phyloP scores from a whole-genome alignment of 1,139 yeast genomes.

The Debaryomyces subglobosus region DNA sequence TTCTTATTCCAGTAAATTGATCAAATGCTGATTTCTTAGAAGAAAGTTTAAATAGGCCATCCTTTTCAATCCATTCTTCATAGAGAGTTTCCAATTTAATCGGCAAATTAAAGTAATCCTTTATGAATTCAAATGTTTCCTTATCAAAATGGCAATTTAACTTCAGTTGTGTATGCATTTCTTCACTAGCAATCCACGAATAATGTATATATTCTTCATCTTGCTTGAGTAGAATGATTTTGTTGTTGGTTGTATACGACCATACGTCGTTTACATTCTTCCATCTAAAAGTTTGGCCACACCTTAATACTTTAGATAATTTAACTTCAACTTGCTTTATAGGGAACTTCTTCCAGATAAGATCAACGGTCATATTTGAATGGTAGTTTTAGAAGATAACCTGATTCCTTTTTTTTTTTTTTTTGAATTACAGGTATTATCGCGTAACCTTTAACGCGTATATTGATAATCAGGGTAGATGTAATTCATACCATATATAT shows the following conservation, averaged over 20 bases:
- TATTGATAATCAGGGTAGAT: neutral
- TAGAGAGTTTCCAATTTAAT: slow-evolving; percentile 58
- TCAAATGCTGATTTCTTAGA: slow-evolving; percentile 37
- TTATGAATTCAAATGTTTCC: slow-evolving; percentile 50
- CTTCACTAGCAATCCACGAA: slow-evolving; percentile 29
- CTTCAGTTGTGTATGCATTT: neutral
- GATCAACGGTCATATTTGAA: slow-evolving; percentile 27
- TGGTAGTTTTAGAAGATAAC: neutral
- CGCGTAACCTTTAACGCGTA: slow-evolving; percentile 1
- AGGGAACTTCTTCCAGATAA: slow-evolving; percentile 29
- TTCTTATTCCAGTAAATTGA: slow-evolving; percentile 71
- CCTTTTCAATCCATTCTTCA: slow-evolving; percentile 61
- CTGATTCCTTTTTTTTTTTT: neutral
- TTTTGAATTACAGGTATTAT: neutral
- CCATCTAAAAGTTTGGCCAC: slow-evolving; percentile 89
- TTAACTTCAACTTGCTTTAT: slow-evolving; percentile 51
- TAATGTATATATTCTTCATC: slow-evolving; percentile 36
- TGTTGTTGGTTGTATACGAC: slow-evolving; percentile 57
- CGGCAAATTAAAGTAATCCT: slow-evolving; percentile 71
- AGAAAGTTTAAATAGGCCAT: slow-evolving; percentile 44
- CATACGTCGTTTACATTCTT: slow-evolving; percentile 59
- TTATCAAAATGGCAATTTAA: slow-evolving; percentile 11
- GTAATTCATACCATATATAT: neutral
- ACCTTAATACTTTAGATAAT: slow-evolving; percentile 71
- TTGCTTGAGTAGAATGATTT: slow-evolving; percentile 57